These are phyloP conservation scores for Telfairia occidentalis DNA, from an alignment of 331 rosid genomes.

Conservation along the genomic window DNA sequence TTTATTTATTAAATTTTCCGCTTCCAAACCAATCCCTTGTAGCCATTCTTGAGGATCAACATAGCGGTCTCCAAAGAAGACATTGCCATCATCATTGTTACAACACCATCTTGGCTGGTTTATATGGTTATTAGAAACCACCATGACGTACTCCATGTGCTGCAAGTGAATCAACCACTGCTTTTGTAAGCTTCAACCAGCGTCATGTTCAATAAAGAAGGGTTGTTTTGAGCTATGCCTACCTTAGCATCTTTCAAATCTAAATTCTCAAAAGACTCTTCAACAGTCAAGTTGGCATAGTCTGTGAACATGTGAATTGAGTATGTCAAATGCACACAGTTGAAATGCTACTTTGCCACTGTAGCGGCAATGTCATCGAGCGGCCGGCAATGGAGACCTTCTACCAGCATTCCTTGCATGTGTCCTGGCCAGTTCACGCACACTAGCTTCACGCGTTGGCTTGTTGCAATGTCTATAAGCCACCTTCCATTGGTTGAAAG, in stretches of 20 bases:
- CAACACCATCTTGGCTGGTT: constrained; percentile 20
- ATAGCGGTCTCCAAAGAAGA: constrained; percentile 20
- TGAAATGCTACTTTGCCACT: constrained; percentile 5
- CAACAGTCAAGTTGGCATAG: neutral
- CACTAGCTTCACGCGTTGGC: neutral
- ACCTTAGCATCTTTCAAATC: neutral
- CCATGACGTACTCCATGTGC: constrained; percentile 15
- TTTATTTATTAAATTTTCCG: constrained; percentile 22
- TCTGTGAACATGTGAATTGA: constrained; percentile 24
- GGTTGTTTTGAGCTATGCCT: neutral
- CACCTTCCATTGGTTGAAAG: neutral
- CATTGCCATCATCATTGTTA: constrained; percentile 10
- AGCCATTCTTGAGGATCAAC: constrained; percentile 28
- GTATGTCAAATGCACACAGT: constrained; percentile 26
- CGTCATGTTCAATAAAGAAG: constrained; percentile 1
- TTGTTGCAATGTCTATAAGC: neutral
- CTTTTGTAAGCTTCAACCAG: constrained; percentile 19
- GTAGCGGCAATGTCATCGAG: neutral
- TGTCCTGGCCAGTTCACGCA: neutral
- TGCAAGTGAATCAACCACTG: constrained; percentile 19
- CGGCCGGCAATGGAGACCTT: neutral
- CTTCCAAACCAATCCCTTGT: constrained; percentile 23
- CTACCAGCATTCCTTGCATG: neutral
- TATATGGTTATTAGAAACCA: constrained; percentile 6
- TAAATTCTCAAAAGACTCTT: neutral